These are phyloP conservation scores for Trichoderma sp. DNA, from an alignment of 2,329 filamentous ascomycete species.

Conservation along the genomic window DNA sequence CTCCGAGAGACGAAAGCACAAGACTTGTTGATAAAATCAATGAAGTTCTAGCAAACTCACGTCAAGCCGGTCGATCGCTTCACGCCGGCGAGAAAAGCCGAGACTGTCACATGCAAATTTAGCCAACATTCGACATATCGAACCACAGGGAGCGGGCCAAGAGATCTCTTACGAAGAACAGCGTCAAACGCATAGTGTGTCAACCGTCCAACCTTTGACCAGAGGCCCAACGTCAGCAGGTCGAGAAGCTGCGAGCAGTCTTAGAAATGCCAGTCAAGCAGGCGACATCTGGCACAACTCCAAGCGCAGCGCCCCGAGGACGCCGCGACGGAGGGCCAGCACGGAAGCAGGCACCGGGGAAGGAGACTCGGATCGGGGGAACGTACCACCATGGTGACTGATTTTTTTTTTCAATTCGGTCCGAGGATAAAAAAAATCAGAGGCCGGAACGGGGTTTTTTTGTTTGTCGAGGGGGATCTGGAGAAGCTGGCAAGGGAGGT, in stretches of 20 bases:
- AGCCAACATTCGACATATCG: neutral
- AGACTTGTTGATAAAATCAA: neutral
- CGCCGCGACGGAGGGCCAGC: neutral
- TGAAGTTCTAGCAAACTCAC: conserved; percentile 58
- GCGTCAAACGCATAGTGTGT: conserved; percentile 96
- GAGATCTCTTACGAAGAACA: conserved; percentile 66
- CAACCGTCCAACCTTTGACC: conserved; percentile 82
- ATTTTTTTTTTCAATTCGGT: neutral
- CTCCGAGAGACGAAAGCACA: neutral
- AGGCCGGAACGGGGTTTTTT: neutral
- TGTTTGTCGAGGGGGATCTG: neutral
- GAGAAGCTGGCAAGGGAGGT: conserved; percentile 10
- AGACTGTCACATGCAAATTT: conserved; percentile 56
- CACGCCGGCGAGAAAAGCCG: conserved; percentile 93
- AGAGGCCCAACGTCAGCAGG: conserved; percentile 65
- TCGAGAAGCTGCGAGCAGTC: conserved; percentile 54
- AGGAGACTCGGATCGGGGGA: neutral
- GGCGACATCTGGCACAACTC: conserved; percentile 21
- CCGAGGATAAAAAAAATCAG: neutral
- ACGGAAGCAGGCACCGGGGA: conserved; percentile 14
- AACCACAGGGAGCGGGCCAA: neutral
- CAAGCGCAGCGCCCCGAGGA: conserved; percentile 22
- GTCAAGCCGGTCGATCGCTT: conserved; percentile 96
- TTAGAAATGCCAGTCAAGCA: conserved; percentile 34
- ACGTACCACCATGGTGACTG: conserved; percentile 36